Base-by-base conservation (phyloP, 345 rosid species). In the Eucalyptus marginata region DNA sequence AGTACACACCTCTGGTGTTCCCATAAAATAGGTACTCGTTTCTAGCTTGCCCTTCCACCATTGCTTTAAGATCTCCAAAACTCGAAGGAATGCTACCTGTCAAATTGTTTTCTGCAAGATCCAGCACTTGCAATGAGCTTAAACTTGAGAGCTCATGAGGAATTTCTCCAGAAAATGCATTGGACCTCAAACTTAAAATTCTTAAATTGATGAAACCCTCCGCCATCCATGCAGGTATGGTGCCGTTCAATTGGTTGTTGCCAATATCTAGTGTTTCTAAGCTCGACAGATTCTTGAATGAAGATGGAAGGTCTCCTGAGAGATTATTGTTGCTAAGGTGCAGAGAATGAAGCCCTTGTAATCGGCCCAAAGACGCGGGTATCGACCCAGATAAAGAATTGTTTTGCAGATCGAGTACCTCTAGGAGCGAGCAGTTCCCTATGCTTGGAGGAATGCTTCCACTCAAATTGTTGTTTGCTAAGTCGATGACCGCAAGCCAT, bases 231-330 rank as follows among this genome's bases (percentile, higher is more conserved):
- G 9, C 46, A 40, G 91, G 91, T 36, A 93, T 91, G 51, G 86
- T 33, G 46, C 93, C 94, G 6, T 79, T 87, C 58, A 92, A 86
- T 12, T 46, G 89, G 87, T 93, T 94, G 85, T 92, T 90, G 49
- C 91, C 91, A 43, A 92, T 91, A 88, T 93, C 94, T 3, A 93
- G 89, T 14, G 92, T 93, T 64, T 90, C 90, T 86, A 93, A 68
- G 71, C 89, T 90, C 3, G 88, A 87, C n/a, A 90, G 90, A 40
- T 88, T 92, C 76, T 87, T 89, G 33, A 94, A 90, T 83, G 92
- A 89, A 9, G 88, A 36, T 13, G 93, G 91, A 80, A 94, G 62
- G 46, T 83, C 47, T 29, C 94, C 94, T 25, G 54, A 52, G 17
- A 93, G 89, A 87, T 86, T 89, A 66, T 93, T 91, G 86, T 87